Percentiles rank a stretch among this genome's conserved stretches.
phyloP scores from a whole-genome alignment of 1,139 yeast genomes.

The Geotrichum bryndzae region DNA sequence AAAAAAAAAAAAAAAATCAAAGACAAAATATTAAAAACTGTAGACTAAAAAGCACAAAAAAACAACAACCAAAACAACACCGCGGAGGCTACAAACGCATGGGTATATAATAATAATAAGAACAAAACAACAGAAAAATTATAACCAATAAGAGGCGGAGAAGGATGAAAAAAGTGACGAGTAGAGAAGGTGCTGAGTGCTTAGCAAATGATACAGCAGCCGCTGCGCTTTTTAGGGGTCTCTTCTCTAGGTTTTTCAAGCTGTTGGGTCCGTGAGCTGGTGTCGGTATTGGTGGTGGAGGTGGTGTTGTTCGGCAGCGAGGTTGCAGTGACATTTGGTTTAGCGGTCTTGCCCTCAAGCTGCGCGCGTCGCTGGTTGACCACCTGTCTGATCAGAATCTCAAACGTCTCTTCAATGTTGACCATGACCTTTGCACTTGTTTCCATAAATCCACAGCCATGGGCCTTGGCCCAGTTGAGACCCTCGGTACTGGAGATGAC shows the following conservation, averaged over 20 bases:
- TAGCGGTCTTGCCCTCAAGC: slow-evolving; percentile 8
- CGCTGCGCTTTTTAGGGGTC: slow-evolving; percentile 6
- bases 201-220: slow-evolving; percentile 10
- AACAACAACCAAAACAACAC: neutral
- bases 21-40: neutral
- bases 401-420: slow-evolving; percentile 84
- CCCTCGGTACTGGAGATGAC: slow-evolving; percentile 82
- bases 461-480: slow-evolving; percentile 63
- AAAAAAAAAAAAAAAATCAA: neutral
- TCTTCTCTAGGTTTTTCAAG: neutral
- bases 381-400: slow-evolving; percentile 58
- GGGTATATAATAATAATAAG: neutral
- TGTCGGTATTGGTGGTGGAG: neutral
- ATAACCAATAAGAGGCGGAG: neutral
- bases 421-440: slow-evolving; percentile 86
- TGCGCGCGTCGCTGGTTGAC: slow-evolving; percentile 17
- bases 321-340: neutral
- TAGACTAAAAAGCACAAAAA: neutral
- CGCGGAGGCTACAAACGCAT: neutral
- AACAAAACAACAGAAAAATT: neutral
- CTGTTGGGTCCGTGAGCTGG: neutral
- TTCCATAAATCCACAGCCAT: slow-evolving; percentile 75
- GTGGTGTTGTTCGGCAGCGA: neutral
- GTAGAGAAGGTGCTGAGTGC: neutral
- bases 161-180: neutral